phyloP scores from a whole-genome alignment of 495 filamentous ascomycete species.

The Podospora appendiculata region DNA sequence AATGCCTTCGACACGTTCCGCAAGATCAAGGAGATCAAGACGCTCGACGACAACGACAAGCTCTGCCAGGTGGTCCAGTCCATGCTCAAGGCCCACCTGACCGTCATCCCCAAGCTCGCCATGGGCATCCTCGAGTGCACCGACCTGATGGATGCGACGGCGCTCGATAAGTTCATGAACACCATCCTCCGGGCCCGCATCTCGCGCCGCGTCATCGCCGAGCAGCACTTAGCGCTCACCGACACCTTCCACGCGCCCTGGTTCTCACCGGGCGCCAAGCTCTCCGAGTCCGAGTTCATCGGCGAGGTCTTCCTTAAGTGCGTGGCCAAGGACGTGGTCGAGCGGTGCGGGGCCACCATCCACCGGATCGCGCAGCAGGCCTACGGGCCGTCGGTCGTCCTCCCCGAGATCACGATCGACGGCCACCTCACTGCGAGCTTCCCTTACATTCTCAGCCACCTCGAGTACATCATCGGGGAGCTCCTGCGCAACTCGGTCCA shows the following conservation, averaged over 20 bases:
- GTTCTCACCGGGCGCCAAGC: conserved; percentile 78
- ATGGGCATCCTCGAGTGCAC: conserved; percentile 90
- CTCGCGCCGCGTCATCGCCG: conserved; percentile 90
- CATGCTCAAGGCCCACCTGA: conserved; percentile 79
- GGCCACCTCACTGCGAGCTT: conserved; percentile 87
- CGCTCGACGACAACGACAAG: conserved; percentile 80
- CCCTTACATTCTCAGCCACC: conserved; percentile 89
- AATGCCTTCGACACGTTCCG: conserved; percentile 87
- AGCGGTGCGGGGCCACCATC: conserved; percentile 67
- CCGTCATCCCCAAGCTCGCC: conserved; percentile 86
- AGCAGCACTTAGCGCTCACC: conserved; percentile 94
- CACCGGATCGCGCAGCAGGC: conserved; percentile 61
- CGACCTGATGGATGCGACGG: conserved; percentile 64
- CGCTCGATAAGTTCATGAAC: conserved; percentile 93
- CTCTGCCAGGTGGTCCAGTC: conserved; percentile 76
- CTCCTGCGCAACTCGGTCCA: conserved; percentile 92
- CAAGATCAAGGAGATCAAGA: conserved; percentile 73
- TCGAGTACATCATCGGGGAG: conserved; percentile 96
- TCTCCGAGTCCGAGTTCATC: conserved; percentile 75
- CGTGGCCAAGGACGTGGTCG: conserved; percentile 82
- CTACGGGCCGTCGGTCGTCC: conserved; percentile 56
- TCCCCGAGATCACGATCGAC: conserved; percentile 78
- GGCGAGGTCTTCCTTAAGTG: conserved; percentile 95
- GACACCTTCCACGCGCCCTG: conserved; percentile 91
- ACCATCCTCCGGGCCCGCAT: conserved; percentile 89